Conservation (phyloP, 2,329 filamentous ascomycete genomes). For the Malbranchea zuffiana region DNA sequence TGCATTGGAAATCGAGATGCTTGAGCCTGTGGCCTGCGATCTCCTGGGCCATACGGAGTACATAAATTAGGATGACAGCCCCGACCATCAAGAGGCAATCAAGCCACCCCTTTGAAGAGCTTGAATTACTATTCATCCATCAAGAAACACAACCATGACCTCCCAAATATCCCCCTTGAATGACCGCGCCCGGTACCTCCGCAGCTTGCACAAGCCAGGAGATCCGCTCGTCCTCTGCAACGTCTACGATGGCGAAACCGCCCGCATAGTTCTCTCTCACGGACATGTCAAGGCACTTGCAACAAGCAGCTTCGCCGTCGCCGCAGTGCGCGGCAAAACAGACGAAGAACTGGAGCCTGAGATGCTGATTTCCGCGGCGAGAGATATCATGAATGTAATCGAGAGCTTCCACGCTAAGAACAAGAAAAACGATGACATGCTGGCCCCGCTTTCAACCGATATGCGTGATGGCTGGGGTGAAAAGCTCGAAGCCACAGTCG, state of each 20-base stretch:
- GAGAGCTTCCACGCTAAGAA: conserved; percentile 16
- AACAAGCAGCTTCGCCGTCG: conserved; percentile 40
- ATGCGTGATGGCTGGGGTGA: conserved; percentile 47
- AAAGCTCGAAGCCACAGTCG: conserved; percentile 34
- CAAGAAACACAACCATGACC: background rate
- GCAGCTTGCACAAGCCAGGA: conserved; percentile 40
- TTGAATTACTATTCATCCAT: background rate
- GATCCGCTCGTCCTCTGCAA: conserved; percentile 45
- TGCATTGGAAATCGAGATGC: too few relatives aligned
- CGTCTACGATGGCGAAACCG: conserved; percentile 43
- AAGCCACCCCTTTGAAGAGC: background rate
- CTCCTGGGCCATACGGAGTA: too few relatives aligned
- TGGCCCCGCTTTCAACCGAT: conserved; percentile 42
- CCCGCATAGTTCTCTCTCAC: conserved; percentile 32
- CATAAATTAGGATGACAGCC: too few relatives aligned
- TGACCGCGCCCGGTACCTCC: conserved; percentile 22
- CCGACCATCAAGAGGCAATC: too few relatives aligned
- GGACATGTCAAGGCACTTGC: conserved; percentile 32
- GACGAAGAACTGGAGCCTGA: conserved; percentile 41
- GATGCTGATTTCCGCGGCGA: conserved; percentile 39
- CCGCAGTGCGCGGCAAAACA: conserved; percentile 31
- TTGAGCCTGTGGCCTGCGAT: too few relatives aligned
- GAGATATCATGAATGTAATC: conserved; percentile 33
- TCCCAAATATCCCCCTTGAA: too few relatives aligned
- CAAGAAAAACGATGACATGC: background rate